Evolutionary conservation across 129 eudicot species (phyloP).

Genomic region (Escallonia herrerae): DNA sequence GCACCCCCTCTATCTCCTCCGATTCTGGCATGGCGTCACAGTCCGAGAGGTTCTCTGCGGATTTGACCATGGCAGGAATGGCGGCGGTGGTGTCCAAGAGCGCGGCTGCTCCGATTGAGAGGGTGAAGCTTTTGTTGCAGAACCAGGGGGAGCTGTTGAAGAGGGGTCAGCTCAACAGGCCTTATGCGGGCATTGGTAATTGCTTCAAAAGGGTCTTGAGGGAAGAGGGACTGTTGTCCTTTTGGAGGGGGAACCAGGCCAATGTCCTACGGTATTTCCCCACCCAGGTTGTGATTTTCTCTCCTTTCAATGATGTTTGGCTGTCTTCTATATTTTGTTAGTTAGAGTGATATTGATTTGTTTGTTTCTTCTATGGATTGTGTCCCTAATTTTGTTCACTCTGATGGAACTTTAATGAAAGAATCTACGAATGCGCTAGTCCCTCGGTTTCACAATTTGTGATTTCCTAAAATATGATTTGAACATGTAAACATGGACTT

Average conservation of each 20-base stretch:
- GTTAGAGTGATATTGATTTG: neutral
- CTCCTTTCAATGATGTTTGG: too few species aligned
- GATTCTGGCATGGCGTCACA: slow-evolving; percentile 37
- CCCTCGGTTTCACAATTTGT: too few species aligned
- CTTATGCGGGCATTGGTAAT: slow-evolving; percentile 60
- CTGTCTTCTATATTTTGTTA: too few species aligned
- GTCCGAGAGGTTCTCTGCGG: slow-evolving; percentile 64
- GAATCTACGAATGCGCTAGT: too few species aligned
- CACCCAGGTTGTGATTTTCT: slow-evolving; percentile 60
- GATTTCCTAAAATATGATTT: too few species aligned
- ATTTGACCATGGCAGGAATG: slow-evolving; percentile 83
- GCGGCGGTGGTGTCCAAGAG: slow-evolving; percentile 79
- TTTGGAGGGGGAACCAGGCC: slow-evolving; percentile 98
- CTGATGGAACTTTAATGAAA: too few species aligned
- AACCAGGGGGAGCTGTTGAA: slow-evolving; percentile 91
- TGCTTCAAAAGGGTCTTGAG: slow-evolving; percentile 65
- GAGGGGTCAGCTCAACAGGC: slow-evolving; percentile 71
- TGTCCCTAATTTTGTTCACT: neutral
- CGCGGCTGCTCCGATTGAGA: slow-evolving; percentile 90
- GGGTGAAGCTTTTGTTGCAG: slow-evolving; percentile 92
- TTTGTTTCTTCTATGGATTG: neutral
- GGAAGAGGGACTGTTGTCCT: slow-evolving; percentile 82
- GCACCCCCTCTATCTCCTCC: too few species aligned
- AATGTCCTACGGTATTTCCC: slow-evolving; percentile 89
- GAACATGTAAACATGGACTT: too few species aligned